These are phyloP conservation scores for Cystobasidium sp. DNA, from an alignment of 1,284 basidiomycete genomes.

Conservation along the genomic window DNA sequence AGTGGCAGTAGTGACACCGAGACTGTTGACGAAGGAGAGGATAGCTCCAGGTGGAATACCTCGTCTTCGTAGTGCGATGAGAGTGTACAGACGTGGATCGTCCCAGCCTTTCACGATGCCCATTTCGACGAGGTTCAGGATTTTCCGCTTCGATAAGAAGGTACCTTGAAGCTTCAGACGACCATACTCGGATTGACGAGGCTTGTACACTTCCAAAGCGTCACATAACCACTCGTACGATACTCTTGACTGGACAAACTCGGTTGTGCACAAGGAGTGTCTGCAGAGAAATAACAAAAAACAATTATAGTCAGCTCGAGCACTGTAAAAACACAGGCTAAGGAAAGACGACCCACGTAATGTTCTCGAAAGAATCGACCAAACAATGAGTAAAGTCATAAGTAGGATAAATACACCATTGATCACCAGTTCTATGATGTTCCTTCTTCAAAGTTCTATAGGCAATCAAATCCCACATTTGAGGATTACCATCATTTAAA, in stretches of 20 bases:
- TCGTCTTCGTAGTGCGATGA: conserved; percentile 90
- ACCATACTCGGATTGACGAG: conserved; percentile 97
- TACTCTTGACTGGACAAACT: conserved; percentile 94
- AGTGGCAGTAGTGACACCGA: conserved; percentile 87
- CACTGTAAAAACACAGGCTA: conserved; percentile 58
- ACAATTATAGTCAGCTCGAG: background rate
- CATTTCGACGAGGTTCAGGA: conserved; percentile 83
- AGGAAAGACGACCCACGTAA: conserved; percentile 71
- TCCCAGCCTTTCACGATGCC: conserved; percentile 91
- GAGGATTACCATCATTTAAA: conserved; percentile 88
- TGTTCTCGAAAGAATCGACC: conserved; percentile 98
- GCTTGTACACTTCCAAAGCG: conserved; percentile 93
- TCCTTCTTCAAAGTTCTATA: conserved; percentile 89
- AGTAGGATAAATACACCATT: conserved; percentile 87
- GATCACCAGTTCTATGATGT: conserved; percentile 90
- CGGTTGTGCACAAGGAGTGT: conserved; percentile 95
- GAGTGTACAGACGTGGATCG: conserved; percentile 96
- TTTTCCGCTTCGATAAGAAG: conserved; percentile 96
- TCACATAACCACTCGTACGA: conserved; percentile 99
- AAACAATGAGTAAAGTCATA: conserved; percentile 99
- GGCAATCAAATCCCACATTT: conserved; percentile 99
- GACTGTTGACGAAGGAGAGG: conserved; percentile 84
- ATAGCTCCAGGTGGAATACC: conserved; percentile 96
- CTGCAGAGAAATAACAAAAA: conserved; percentile 59
- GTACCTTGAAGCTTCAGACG: conserved; percentile 92